Conservation (phyloP, 257 asterid genomes). For the Forsythia suspensa region DNA sequence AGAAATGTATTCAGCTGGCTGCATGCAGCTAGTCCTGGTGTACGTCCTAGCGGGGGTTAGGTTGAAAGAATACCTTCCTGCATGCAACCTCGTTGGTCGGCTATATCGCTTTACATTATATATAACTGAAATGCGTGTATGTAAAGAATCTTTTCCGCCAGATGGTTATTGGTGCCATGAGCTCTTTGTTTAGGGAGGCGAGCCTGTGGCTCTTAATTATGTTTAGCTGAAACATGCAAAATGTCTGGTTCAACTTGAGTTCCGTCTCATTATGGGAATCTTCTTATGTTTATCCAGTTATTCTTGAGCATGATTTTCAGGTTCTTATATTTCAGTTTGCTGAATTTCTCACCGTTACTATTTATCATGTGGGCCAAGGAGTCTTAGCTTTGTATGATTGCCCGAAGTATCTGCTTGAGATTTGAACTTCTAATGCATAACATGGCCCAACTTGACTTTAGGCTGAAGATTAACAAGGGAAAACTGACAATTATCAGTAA, state of each 20-base stretch:
- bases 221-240: not conserved
- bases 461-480: not conserved
- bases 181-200: not conserved
- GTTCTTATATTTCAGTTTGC: not conserved
- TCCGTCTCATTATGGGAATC: not conserved
- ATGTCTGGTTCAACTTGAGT: not conserved
- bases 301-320: not conserved
- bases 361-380: no score
- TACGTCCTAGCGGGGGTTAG: not conserved
- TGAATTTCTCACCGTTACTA: no score
- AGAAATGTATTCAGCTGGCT: not conserved
- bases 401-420: no score
- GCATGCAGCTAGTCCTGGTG: slow-evolving; percentile 9
- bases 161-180: not conserved
- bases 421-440: no score
- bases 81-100: not conserved
- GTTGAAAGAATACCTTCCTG: not conserved
- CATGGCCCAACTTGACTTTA: not conserved
- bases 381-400: no score
- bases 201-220: not conserved
- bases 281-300: not conserved
- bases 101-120: not conserved
- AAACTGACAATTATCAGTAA: not conserved
- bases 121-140: not conserved
- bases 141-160: not conserved